A percentile compares a stretch with the other conserved stretches of the same genome.
These are phyloP conservation scores for Parachaetomium inaequale DNA, from an alignment of 495 filamentous ascomycete genomes.

Conservation along the genomic window DNA sequence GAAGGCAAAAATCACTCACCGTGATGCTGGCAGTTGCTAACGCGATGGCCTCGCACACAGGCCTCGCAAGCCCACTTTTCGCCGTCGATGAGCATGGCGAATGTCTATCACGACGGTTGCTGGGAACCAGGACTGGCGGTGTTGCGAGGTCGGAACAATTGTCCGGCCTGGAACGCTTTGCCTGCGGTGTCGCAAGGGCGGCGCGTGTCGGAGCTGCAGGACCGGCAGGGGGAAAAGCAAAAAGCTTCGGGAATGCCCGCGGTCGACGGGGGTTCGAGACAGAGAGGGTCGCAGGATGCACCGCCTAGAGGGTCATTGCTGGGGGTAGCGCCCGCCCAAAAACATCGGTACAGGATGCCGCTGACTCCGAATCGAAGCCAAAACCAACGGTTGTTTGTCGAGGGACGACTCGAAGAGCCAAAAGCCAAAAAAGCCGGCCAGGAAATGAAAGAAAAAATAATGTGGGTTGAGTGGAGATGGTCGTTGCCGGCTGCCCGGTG, in stretches of 20 bases:
- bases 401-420: slow-evolving; percentile 1
- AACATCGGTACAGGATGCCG: slow-evolving; percentile 28
- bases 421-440: slow-evolving; percentile 1
- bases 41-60: slow-evolving; percentile 88
- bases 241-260: slow-evolving; percentile 6
- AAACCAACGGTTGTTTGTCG: slow-evolving; percentile 12
- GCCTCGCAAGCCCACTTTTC: slow-evolving; percentile 92
- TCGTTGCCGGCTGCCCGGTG: slow-evolving; percentile 17
- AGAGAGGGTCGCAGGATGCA: slow-evolving; percentile 27
- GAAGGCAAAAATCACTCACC: slow-evolving; percentile 56
- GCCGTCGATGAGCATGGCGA: slow-evolving; percentile 75
- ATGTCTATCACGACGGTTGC: slow-evolving; percentile 5
- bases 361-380: slow-evolving; percentile 28
- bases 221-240: slow-evolving; percentile 15
- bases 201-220: slow-evolving; percentile 22
- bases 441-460: slow-evolving; percentile 30
- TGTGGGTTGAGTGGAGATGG: slow-evolving; percentile 39
- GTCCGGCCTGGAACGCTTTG: neutral
- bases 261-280: slow-evolving; percentile 22
- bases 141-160: neutral
- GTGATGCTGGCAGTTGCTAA: slow-evolving; percentile 89
- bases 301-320: slow-evolving; percentile 32
- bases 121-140: neutral
- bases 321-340: slow-evolving; percentile 22
- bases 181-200: slow-evolving; percentile 6